Conservation (phyloP, 169 alveolate genomes). For the Plasmodium knowlesi region DNA sequence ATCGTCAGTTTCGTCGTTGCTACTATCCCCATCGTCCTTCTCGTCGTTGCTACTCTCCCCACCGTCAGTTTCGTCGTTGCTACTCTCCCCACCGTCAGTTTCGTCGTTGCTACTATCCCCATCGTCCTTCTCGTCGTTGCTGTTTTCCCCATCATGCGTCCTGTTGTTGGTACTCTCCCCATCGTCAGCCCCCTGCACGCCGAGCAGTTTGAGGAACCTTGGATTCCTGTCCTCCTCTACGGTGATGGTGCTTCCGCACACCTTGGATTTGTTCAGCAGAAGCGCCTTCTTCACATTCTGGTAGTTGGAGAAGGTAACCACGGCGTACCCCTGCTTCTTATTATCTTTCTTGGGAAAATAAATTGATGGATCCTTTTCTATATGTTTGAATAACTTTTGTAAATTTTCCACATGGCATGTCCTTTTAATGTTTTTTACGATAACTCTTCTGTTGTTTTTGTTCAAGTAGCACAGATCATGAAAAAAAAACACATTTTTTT, state of each 20-base stretch:
- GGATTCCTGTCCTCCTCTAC: not conserved
- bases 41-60: not conserved
- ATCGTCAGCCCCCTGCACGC: not conserved
- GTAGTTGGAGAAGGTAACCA: constrained; percentile 31
- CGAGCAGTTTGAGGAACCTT: not conserved
- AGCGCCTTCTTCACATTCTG: constrained; percentile 35
- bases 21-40: not conserved
- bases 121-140: not conserved
- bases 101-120: not conserved
- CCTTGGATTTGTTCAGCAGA: constrained; percentile 11
- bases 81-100: not conserved
- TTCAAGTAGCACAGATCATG: constrained; percentile 27
- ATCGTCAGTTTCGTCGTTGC: not conserved
- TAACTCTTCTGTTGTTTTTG: constrained; percentile 18
- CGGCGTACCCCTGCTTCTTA: constrained; percentile 61
- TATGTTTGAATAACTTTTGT: constrained; percentile 38
- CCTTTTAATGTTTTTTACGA: constrained; percentile 57
- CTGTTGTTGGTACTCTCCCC: not conserved
- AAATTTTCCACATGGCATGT: constrained; percentile 63
- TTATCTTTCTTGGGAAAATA: constrained; percentile 54
- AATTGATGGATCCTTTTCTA: constrained; percentile 16
- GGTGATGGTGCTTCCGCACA: constrained; percentile 42
- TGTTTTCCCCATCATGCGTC: not conserved
- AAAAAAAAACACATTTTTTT: not conserved
- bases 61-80: not conserved